phyloP scores from a whole-genome alignment of 495 filamentous ascomycete genomes.

The Neurospora sp. region DNA sequence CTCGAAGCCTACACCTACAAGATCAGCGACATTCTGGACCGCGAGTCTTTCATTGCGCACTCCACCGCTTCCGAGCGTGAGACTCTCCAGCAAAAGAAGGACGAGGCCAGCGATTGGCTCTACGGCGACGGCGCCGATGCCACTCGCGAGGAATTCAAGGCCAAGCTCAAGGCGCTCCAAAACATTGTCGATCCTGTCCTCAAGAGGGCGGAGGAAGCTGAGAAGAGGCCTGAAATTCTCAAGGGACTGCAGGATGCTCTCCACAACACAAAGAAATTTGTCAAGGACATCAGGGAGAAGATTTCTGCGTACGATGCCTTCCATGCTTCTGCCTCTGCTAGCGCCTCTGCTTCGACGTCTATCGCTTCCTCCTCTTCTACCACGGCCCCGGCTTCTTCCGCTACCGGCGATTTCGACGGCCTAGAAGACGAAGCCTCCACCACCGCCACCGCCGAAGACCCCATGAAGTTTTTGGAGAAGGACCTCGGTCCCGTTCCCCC shows the following conservation, averaged over 20 bases:
- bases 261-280: constrained; percentile 39
- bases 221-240: constrained; percentile 54
- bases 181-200: constrained; percentile 59
- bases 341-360: constrained; percentile 22
- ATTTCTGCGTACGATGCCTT: constrained; percentile 39
- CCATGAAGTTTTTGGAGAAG: constrained; percentile 29
- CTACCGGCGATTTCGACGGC: constrained; percentile 47
- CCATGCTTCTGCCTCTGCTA: constrained; percentile 30
- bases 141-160: constrained; percentile 55
- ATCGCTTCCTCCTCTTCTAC: constrained; percentile 22
- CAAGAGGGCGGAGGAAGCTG: constrained; percentile 56
- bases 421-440: constrained; percentile 48
- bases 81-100: constrained; percentile 51
- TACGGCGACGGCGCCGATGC: constrained; percentile 77
- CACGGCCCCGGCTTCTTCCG: constrained; percentile 19
- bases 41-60: constrained; percentile 58
- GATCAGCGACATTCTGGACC: constrained; percentile 67
- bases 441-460: constrained; percentile 23
- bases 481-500: constrained; percentile 38
- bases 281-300: constrained; percentile 40
- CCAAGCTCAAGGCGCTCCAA: constrained; percentile 60
- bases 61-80: constrained; percentile 55
- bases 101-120: constrained; percentile 75
- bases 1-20: constrained; percentile 92
- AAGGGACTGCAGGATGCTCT: constrained; percentile 53